Conservation (phyloP, 192 early-diverging fungal species). For the Obelidium mucronatum region DNA sequence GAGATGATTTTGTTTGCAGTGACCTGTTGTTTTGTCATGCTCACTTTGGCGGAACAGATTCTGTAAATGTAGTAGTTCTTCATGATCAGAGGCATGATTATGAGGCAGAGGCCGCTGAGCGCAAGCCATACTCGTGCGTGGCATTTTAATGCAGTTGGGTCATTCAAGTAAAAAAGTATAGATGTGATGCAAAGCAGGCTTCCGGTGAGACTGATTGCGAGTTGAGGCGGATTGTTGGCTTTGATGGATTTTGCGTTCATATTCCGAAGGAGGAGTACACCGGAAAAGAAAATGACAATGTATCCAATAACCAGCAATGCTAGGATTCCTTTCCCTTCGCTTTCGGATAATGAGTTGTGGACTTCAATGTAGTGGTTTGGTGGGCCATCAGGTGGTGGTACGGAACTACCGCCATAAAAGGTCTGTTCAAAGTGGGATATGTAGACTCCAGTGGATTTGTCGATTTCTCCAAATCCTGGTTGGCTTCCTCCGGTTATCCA, state of each 20-base stretch:
- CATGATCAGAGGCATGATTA: background rate
- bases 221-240: background rate
- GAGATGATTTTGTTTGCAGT: background rate
- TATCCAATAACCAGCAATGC: constrained; percentile 7
- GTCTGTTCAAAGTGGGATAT: background rate
- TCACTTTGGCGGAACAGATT: background rate
- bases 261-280: background rate
- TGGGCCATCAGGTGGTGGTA: background rate
- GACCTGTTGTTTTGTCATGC: background rate
- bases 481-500: background rate
- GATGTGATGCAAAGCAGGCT: background rate
- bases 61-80: background rate
- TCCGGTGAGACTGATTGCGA: background rate
- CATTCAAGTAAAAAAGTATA: background rate
- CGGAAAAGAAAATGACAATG: background rate
- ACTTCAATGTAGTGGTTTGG: background rate
- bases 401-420: background rate
- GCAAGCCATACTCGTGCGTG: background rate
- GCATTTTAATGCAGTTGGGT: background rate
- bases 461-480: background rate
- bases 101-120: background rate
- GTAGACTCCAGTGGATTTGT: background rate
- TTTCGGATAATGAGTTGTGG: background rate
- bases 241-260: background rate
- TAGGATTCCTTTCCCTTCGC: background rate